phyloP scores from a whole-genome alignment of 371 early-diverging fungal species.

The Mortierella sp. region DNA sequence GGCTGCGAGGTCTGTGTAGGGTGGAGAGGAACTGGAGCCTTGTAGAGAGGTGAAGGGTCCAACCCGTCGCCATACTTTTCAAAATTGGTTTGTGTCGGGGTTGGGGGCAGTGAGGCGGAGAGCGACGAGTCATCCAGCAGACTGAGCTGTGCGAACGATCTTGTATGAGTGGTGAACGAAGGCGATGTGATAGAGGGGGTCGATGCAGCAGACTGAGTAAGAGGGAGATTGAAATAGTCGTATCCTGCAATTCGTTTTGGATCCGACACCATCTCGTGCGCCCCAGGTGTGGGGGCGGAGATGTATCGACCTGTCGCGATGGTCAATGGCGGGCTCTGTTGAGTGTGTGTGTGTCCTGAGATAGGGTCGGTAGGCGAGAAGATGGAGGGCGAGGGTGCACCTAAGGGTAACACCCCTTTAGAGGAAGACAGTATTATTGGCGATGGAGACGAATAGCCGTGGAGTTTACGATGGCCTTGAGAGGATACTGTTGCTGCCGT shows the following conservation, averaged over 20 bases:
- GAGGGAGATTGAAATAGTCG: slow-evolving; percentile 29
- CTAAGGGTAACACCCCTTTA: neutral
- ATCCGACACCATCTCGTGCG: slow-evolving; percentile 4
- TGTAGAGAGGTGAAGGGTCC: slow-evolving; percentile 7
- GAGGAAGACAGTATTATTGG: neutral
- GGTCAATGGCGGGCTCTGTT: slow-evolving; percentile 5
- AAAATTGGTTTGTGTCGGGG: slow-evolving; percentile 22
- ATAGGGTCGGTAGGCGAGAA: neutral
- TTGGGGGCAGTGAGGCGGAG: slow-evolving; percentile 25
- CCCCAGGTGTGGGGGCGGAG: neutral
- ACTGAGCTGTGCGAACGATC: slow-evolving; percentile 8
- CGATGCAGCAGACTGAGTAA: slow-evolving; percentile 16
- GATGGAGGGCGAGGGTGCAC: neutral
- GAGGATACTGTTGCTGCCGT: no score
- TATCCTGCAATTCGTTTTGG: neutral
- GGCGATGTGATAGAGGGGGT: slow-evolving; percentile 25
- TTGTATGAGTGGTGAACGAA: slow-evolving; percentile 1
- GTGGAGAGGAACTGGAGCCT: neutral
- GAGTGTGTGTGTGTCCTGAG: neutral
- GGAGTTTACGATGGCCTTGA: neutral
- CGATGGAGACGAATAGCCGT: neutral
- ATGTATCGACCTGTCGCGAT: neutral
- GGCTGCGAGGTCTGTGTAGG: neutral
- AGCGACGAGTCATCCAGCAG: slow-evolving; percentile 23
- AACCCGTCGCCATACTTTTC: slow-evolving; percentile 7